A percentile compares a stretch with the other conserved stretches of the same genome.
phyloP scores from a whole-genome alignment of 2,329 filamentous ascomycete genomes.

The Teratosphaeriaceae sp. region DNA sequence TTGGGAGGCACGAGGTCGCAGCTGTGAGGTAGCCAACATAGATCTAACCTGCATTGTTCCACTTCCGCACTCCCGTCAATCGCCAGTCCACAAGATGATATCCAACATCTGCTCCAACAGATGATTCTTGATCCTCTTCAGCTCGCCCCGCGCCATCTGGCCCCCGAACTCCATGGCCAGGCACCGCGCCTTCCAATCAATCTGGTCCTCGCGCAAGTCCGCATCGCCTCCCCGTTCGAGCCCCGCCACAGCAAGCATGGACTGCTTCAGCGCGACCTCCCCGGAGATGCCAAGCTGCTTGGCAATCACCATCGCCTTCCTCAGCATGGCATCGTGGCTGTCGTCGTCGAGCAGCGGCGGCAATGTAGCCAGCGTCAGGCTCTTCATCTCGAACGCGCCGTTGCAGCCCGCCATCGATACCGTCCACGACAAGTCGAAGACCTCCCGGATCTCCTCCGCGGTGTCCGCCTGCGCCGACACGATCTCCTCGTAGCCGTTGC shows the following conservation, averaged over 20 bases:
- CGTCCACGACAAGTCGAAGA: constrained; percentile 40
- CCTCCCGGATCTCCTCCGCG: constrained; percentile 35
- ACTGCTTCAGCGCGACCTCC: constrained; percentile 15
- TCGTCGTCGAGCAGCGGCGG: constrained; percentile 1
- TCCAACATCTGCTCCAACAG: constrained; percentile 27
- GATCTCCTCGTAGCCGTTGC: constrained; percentile 29
- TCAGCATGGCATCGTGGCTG: constrained; percentile 19
- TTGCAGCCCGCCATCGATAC: constrained; percentile 35
- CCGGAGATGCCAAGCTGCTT: constrained; percentile 7
- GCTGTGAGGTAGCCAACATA: constrained; percentile 1
- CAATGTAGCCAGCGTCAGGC: constrained; percentile 22
- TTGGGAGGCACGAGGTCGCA: constrained; percentile 5
- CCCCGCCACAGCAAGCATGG: constrained; percentile 14
- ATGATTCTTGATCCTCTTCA: constrained; percentile 24
- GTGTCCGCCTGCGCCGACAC: constrained; percentile 30
- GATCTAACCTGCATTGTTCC: no score
- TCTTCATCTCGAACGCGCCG: constrained; percentile 39
- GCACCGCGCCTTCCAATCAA: constrained; percentile 27
- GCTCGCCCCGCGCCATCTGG: constrained; percentile 26
- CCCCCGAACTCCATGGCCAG: constrained; percentile 26
- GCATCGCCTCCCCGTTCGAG: neutral
- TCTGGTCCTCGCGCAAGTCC: constrained; percentile 11
- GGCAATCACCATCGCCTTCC: constrained; percentile 5
- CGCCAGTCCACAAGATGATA: constrained; percentile 10
- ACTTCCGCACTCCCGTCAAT: no score